Base-by-base conservation (phyloP, 345 rosid genomes). In the Kernera saxatilis region DNA sequence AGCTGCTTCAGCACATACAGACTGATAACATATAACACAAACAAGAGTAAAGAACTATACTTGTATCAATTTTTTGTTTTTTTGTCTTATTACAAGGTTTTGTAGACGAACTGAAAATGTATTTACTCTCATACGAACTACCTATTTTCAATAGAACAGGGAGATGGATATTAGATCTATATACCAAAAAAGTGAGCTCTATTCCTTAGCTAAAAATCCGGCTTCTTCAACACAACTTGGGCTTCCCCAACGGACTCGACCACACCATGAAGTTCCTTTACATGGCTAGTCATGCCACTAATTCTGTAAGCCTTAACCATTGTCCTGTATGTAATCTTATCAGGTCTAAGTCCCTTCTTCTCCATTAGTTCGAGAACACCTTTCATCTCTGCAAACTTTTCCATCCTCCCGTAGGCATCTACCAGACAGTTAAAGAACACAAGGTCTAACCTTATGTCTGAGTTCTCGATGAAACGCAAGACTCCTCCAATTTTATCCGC, bases 351-450 rank as follows among this genome's bases (percentile, higher is more conserved):
- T 55, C 91, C 90, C 77, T 80, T 90, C 55, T 74, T 77, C 80
- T 86, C 84, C 93, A 93, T 93, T 68, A 82, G 60, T 75, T 79
- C 83, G 22, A 90, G 86, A 70, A 84, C 98, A 32, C 83, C 92
- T 67, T 88, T 88, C 97, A 93, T 93, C 84, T 93, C 96, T 19
- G 78, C 92, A 70, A 93, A 87, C 80, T 84, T 76, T n/a, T 78
- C 89, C 92, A 88, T 59, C 75, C 84, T 93, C 58, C 97, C 98
- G 46, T 88, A 90, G 3, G 93, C 93, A 77, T 90, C 96, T n/a
- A 90, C 86, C 78, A 93, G 71, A 64, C 97, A 93, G 76, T 93
- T 93, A 67, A 90, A 88, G 71, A 93, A 93, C 68, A 84, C 92
- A 1, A 79, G 79, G 70, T 93, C 98, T 62, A 93, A 68, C 49